Conservation (phyloP, 352 stramenopile genomes). For the Thraustochytrium striatum region DNA sequence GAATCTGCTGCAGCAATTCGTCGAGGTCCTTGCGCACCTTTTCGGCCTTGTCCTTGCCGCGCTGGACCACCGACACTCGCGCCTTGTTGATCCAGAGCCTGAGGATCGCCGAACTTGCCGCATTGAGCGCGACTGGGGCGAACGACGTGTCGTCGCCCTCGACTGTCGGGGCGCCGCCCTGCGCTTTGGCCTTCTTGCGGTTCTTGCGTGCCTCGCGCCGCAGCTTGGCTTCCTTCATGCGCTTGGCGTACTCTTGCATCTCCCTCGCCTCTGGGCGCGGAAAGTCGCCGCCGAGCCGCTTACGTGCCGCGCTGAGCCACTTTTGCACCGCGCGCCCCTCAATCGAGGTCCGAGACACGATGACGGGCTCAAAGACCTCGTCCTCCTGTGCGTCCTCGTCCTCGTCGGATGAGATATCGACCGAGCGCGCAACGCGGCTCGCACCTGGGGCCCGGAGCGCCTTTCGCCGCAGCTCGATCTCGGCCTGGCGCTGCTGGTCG, state of each 20-base stretch:
- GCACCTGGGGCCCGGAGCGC: constrained; percentile 58
- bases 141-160: constrained; percentile 57
- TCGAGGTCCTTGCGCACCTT: constrained; percentile 63
- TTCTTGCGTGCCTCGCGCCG: constrained; percentile 54
- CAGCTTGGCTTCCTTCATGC: constrained; percentile 69
- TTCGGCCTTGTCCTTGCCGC: constrained; percentile 44
- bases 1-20: constrained; percentile 69
- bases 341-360: constrained; percentile 76
- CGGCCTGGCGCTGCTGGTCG: constrained; percentile 56
- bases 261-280: constrained; percentile 70
- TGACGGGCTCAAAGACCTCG: constrained; percentile 81
- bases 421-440: constrained; percentile 64
- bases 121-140: constrained; percentile 71
- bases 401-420: constrained; percentile 86
- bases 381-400: constrained; percentile 72
- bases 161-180: constrained; percentile 7
- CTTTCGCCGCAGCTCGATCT: constrained; percentile 57
- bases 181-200: constrained; percentile 49
- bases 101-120: constrained; percentile 68
- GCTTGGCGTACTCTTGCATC: constrained; percentile 86
- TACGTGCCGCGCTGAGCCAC: constrained; percentile 84
- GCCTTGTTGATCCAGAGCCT: constrained; percentile 74
- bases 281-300: constrained; percentile 81
- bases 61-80: constrained; percentile 40
- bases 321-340: constrained; percentile 88